phyloP scores from a whole-genome alignment of 306 rosid genomes.

The Dalbergia cultrata region DNA sequence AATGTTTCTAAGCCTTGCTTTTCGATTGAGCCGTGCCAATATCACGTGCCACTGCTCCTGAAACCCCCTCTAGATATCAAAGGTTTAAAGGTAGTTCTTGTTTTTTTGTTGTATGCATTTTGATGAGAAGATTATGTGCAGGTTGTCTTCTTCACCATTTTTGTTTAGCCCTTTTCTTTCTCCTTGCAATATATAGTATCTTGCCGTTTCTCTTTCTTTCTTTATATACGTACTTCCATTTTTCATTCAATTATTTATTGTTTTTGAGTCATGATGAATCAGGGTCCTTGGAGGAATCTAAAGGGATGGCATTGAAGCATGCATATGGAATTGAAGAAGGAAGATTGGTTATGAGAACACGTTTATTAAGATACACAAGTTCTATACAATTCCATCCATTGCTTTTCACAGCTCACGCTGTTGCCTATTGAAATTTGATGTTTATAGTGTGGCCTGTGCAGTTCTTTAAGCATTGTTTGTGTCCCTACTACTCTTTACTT shows the following conservation, averaged over 20 bases:
- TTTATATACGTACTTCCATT: background rate
- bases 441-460: background rate
- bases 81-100: background rate
- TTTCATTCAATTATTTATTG: background rate
- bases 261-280: background rate
- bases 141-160: background rate
- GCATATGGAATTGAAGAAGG: conserved; percentile 15
- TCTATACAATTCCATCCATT: conserved; percentile 19
- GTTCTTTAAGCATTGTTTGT: conserved; percentile 20
- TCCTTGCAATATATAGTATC: background rate
- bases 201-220: background rate
- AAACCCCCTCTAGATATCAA: conserved; percentile 13
- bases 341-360: background rate
- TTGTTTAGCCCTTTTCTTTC: background rate
- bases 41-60: conserved; percentile 74
- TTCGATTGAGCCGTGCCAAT: conserved; percentile 99
- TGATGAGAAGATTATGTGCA: background rate
- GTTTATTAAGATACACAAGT: background rate
- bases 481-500: background rate
- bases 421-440: conserved; percentile 24
- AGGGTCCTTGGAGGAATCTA: background rate
- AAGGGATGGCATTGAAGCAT: background rate
- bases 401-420: conserved; percentile 3
- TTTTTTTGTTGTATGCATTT: background rate
- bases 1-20: conserved; percentile 52